Percentiles rank a stretch among this genome's conserved stretches.
Evolutionary conservation across 345 rosid genomes (phyloP).

Genomic region (Crucihimalaya himalaica): DNA sequence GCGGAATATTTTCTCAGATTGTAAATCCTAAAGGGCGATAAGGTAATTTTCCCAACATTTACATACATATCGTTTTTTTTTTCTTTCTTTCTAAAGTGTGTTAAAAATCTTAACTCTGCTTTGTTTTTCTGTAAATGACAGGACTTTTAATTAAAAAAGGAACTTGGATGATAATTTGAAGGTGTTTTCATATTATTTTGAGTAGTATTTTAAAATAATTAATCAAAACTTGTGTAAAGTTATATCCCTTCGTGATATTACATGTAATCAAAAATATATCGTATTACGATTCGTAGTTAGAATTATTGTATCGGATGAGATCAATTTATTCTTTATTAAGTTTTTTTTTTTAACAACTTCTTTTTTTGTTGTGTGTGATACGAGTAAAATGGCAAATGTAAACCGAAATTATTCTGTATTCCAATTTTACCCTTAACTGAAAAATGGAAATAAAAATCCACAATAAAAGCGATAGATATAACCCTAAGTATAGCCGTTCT

Average conservation of each 20-base stretch:
- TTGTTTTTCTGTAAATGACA: not conserved
- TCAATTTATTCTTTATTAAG: not conserved
- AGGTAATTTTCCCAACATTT: constrained; percentile 4
- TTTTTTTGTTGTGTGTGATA: too few species aligned
- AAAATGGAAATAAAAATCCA: constrained; percentile 18
- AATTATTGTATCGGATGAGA: not conserved
- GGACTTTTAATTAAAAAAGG: not conserved
- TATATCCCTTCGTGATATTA: constrained; percentile 19
- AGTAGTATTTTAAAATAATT: not conserved
- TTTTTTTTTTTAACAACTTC: too few species aligned
- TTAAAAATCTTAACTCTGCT: not conserved
- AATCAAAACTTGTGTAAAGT: constrained; percentile 9
- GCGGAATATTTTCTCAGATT: constrained; percentile 58
- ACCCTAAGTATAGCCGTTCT: not conserved
- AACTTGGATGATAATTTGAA: not conserved
- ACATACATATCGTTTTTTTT: not conserved
- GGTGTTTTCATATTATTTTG: constrained; percentile 6
- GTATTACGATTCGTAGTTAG: constrained; percentile 20
- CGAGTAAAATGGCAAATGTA: too few species aligned
- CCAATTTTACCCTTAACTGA: not conserved
- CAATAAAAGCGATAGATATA: not conserved
- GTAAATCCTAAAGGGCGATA: constrained; percentile 64
- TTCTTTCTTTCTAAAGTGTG: not conserved
- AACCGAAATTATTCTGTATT: not conserved
- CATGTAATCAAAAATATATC: constrained; percentile 2